Percentiles rank a stretch among this genome's conserved stretches.
phyloP scores from a whole-genome alignment of 1,284 basidiomycete genomes.

The Pseudozyma sp. region DNA sequence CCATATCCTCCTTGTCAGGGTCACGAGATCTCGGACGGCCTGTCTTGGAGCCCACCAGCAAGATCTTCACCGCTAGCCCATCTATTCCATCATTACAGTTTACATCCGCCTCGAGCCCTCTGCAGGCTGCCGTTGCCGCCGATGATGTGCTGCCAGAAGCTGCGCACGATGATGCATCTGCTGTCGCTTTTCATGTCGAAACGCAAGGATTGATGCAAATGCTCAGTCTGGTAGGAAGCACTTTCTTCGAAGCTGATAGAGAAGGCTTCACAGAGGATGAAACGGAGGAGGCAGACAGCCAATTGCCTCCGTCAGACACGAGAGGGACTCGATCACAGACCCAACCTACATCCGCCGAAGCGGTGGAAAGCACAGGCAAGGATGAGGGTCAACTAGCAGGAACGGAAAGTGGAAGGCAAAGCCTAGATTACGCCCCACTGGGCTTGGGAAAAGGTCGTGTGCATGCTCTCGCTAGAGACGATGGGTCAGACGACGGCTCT shows the following conservation, averaged over 20 bases:
- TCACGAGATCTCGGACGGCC: conserved; percentile 38
- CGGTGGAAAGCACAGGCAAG: not conserved
- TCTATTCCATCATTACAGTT: not conserved
- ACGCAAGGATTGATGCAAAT: conserved; percentile 61
- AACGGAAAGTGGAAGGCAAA: not conserved
- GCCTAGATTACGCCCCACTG: conserved; percentile 12
- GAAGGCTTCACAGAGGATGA: conserved; percentile 45
- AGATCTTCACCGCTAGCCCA: conserved; percentile 14
- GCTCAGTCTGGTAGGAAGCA: conserved; percentile 61
- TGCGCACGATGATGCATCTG: not conserved
- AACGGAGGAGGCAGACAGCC: conserved; percentile 14
- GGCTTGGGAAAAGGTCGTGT: conserved; percentile 22
- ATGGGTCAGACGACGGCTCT: conserved; percentile 24
- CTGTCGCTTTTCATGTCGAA: conserved; percentile 38
- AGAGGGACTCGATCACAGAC: not conserved
- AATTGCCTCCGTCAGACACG: not conserved
- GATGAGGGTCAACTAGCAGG: not conserved
- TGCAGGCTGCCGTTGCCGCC: not conserved
- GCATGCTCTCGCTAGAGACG: conserved; percentile 24
- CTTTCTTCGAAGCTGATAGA: conserved; percentile 55
- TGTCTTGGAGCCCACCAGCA: conserved; percentile 28
- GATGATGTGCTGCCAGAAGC: not conserved
- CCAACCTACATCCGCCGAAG: not conserved
- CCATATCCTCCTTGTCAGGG: conserved; percentile 40
- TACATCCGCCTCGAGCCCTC: conserved; percentile 1